Conservation (phyloP, 805 yeast genomes). For the Metschnikowia amazonensis region DNA sequence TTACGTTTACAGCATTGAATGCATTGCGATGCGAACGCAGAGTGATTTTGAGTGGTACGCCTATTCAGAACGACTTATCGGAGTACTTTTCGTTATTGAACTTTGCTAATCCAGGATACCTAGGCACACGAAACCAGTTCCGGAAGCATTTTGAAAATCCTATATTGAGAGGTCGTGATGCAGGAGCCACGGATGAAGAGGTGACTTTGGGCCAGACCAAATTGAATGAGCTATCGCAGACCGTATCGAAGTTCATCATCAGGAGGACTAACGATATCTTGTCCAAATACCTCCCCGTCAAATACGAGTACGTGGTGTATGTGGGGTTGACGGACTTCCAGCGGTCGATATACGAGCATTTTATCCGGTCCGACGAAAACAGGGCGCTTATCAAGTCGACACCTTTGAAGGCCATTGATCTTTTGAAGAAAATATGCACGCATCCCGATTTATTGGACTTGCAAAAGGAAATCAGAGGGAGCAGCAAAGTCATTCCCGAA, state of each 20-base stretch:
- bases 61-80: constrained; percentile 91
- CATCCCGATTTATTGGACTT: constrained; percentile 85
- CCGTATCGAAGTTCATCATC: constrained; percentile 87
- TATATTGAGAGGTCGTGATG: constrained; percentile 83
- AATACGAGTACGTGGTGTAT: constrained; percentile 95
- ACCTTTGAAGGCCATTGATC: constrained; percentile 84
- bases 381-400: constrained; percentile 65
- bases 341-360: constrained; percentile 61
- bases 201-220: constrained; percentile 64
- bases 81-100: constrained; percentile 88
- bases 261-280: constrained; percentile 93
- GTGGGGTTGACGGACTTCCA: constrained; percentile 82
- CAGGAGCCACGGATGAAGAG: constrained; percentile 81
- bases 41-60: constrained; percentile 93
- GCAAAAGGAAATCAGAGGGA: constrained; percentile 74
- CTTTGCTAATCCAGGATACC: constrained; percentile 90
- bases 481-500: constrained; percentile 63
- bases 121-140: constrained; percentile 82
- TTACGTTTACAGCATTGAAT: constrained; percentile 82
- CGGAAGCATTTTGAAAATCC: constrained; percentile 77
- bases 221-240: constrained; percentile 60
- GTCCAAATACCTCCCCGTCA: constrained; percentile 90
- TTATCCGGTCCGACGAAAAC: constrained; percentile 76
- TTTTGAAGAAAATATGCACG: constrained; percentile 85
- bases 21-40: constrained; percentile 82